phyloP scores from a whole-genome alignment of 768 basidiomycete species.

The Hemileccinum impolitum region DNA sequence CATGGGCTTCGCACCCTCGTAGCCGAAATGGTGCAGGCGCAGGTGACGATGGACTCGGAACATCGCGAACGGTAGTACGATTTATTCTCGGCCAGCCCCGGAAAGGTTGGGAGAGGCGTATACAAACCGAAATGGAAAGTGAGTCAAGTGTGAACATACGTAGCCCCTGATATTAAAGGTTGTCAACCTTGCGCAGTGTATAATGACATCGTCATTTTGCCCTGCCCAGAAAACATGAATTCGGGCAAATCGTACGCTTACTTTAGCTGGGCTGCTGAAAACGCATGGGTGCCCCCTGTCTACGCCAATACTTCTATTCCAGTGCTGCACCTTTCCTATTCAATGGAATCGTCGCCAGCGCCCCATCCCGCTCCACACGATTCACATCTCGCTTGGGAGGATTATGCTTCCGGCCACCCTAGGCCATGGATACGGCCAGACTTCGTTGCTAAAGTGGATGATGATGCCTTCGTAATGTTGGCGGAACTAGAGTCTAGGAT shows the following conservation, averaged over 20 bases:
- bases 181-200: constrained; percentile 48
- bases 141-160: constrained; percentile 30
- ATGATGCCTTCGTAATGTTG: constrained; percentile 93
- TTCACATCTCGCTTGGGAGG: constrained; percentile 53
- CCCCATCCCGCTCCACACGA: constrained; percentile 72
- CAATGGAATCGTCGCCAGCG: constrained; percentile 50
- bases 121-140: constrained; percentile 91
- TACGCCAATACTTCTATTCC: constrained; percentile 47
- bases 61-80: constrained; percentile 80
- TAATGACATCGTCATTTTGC: constrained; percentile 83
- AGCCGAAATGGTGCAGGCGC: constrained; percentile 70
- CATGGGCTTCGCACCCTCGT: constrained; percentile 82
- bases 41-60: constrained; percentile 69
- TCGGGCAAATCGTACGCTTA: constrained; percentile 87
- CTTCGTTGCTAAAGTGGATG: constrained; percentile 91
- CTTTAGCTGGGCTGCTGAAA: constrained; percentile 89
- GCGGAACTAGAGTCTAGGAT: constrained; percentile 91
- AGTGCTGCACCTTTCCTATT: constrained; percentile 59
- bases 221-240: constrained; percentile 94
- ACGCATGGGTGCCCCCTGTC: constrained; percentile 87
- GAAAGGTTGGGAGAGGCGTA: constrained; percentile 71
- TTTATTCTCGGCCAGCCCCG: constrained; percentile 88
- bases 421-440: constrained; percentile 82
- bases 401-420: constrained; percentile 40
- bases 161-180: constrained; percentile 2